Percentiles rank a stretch among this genome's conserved stretches.
Conservation (phyloP, 2,329 filamentous ascomycete genomes). For the Ramularia endophylla region DNA sequence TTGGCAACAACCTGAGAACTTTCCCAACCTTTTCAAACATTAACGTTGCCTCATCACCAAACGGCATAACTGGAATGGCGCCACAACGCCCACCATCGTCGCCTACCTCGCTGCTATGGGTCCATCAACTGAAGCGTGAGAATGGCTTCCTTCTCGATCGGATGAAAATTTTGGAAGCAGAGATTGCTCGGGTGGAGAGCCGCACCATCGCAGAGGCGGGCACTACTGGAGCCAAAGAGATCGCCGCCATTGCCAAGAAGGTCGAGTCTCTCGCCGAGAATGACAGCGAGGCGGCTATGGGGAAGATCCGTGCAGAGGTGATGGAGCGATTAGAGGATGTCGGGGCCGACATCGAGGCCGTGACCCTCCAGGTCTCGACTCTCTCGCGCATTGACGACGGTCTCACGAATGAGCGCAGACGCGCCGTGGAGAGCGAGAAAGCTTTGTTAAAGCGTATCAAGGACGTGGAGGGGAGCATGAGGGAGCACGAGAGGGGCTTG, state of each 20-base stretch:
- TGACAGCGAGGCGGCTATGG: conserved; percentile 4
- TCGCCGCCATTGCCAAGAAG: conserved; percentile 13
- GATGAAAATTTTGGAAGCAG: conserved; percentile 32
- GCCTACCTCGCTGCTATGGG: conserved; percentile 34
- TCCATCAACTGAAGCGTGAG: conserved; percentile 35
- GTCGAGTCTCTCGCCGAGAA: conserved; percentile 13
- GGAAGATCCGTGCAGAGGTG: conserved; percentile 11
- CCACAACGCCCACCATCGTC: conserved; percentile 17
- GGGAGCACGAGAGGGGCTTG: conserved; percentile 15
- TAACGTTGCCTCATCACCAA: too few species aligned
- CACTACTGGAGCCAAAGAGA: conserved; percentile 4
- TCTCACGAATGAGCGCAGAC: conserved; percentile 12
- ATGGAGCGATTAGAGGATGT: conserved; percentile 9
- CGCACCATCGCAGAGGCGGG: conserved; percentile 4
- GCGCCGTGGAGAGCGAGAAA: conserved; percentile 17
- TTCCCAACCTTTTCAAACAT: not conserved
- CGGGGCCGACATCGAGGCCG: conserved; percentile 12
- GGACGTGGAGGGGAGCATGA: conserved; percentile 17
- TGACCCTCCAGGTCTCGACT: conserved; percentile 12
- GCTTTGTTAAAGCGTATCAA: conserved; percentile 19
- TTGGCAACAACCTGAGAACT: too few species aligned
- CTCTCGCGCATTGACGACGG: conserved; percentile 12
- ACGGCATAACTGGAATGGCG: not conserved
- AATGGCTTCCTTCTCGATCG: conserved; percentile 31
- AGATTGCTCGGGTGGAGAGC: conserved; percentile 10